phyloP scores from a whole-genome alignment of 148 eudicot genomes.

The Spergularia marina region DNA sequence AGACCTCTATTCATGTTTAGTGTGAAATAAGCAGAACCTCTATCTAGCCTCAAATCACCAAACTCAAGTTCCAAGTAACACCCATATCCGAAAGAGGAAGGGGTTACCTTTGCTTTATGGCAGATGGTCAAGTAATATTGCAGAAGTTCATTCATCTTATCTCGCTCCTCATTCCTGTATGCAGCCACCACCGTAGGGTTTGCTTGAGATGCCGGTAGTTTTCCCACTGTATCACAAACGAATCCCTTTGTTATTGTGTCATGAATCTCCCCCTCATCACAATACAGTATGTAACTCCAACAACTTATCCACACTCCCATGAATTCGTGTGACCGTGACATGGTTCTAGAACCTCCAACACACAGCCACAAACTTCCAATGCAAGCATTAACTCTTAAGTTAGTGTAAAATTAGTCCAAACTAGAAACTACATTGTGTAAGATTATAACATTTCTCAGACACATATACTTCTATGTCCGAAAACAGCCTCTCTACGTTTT shows the following conservation, averaged over 20 bases:
- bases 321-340: not conserved
- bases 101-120: constrained; percentile 47
- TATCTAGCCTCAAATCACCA: not conserved
- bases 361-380: not conserved
- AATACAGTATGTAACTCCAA: not conserved
- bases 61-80: not conserved
- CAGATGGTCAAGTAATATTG: constrained; percentile 47
- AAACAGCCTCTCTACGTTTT: no score
- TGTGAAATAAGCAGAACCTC: constrained; percentile 1
- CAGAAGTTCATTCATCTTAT: constrained; percentile 49
- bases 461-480: no score
- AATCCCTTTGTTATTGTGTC: not conserved
- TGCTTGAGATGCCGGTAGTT: constrained; percentile 70
- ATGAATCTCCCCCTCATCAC: not conserved
- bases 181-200: constrained; percentile 51
- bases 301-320: not conserved
- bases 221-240: constrained; percentile 63
- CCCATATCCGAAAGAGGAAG: not conserved
- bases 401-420: no score
- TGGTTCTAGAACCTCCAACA: no score
- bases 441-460: no score
- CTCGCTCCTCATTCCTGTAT: constrained; percentile 60
- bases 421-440: no score
- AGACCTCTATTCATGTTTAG: no score
- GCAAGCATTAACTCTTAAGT: not conserved